A percentile compares a stretch with the other conserved stretches of the same genome.
phyloP scores from a whole-genome alignment of 768 basidiomycete species.

The Tylopilus intermedius region DNA sequence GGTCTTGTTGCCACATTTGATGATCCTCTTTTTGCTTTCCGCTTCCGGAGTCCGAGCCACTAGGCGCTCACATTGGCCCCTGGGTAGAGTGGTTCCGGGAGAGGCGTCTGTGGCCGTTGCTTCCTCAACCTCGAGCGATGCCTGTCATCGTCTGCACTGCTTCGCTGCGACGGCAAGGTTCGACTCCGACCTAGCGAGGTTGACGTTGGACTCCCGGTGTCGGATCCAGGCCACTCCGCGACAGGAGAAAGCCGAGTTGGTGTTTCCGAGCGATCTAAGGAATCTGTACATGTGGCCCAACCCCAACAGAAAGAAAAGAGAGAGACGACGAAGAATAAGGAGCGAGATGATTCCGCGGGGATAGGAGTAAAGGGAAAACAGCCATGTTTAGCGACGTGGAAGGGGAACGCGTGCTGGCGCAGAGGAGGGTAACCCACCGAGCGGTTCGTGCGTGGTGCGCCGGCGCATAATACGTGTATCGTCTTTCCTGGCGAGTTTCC shows the following conservation, averaged over 20 bases:
- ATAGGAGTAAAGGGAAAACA: constrained; percentile 7
- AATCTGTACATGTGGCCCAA: constrained; percentile 16
- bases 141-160: constrained; percentile 32
- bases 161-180: constrained; percentile 47
- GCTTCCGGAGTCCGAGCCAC: not conserved
- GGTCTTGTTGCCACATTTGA: not conserved
- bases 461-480: constrained; percentile 46
- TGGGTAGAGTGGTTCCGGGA: constrained; percentile 17
- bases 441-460: constrained; percentile 50
- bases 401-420: constrained; percentile 27
- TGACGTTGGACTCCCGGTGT: constrained; percentile 26
- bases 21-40: not conserved
- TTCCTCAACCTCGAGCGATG: constrained; percentile 42
- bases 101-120: constrained; percentile 42
- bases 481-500: constrained; percentile 47
- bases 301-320: constrained; percentile 11
- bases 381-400: constrained; percentile 26
- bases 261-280: constrained; percentile 14
- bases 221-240: constrained; percentile 38
- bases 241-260: constrained; percentile 45
- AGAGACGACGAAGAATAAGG: constrained; percentile 4
- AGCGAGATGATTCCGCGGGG: not conserved
- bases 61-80: constrained; percentile 25
- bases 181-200: constrained; percentile 49
- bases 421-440: constrained; percentile 32